Percentiles rank a stretch among this genome's conserved stretches.
Evolutionary conservation across 2,329 filamentous ascomycete species (phyloP).

Genomic region (Aspergillus udagawae): DNA sequence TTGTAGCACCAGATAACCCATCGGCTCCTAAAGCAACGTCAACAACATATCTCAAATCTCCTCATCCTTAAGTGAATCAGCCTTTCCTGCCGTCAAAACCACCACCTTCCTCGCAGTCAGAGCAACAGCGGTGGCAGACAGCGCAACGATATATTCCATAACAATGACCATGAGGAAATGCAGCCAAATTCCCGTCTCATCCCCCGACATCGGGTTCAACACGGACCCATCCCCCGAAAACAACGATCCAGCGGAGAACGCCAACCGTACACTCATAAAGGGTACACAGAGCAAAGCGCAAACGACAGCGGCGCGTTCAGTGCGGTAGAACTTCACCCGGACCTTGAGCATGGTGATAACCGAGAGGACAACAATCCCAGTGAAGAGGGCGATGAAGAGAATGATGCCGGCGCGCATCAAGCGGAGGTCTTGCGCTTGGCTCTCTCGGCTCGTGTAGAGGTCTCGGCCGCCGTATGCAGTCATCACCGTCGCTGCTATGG

Average conservation of each 20-base stretch:
- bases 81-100: slow-evolving; percentile 6
- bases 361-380: slow-evolving; percentile 3
- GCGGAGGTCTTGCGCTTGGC: slow-evolving; percentile 7
- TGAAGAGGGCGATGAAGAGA: slow-evolving; percentile 11
- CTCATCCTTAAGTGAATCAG: slow-evolving; percentile 7
- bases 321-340: slow-evolving; percentile 8
- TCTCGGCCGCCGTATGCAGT: slow-evolving; percentile 14
- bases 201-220: slow-evolving; percentile 7
- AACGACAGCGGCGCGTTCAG: slow-evolving; percentile 9
- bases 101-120: slow-evolving; percentile 11
- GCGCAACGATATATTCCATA: slow-evolving; percentile 13
- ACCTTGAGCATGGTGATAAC: slow-evolving; percentile 11
- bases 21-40: background rate
- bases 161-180: slow-evolving; percentile 16
- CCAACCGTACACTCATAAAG: slow-evolving; percentile 12
- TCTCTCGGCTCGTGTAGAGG: slow-evolving; percentile 9
- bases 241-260: slow-evolving; percentile 11
- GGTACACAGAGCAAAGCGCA: slow-evolving; percentile 11
- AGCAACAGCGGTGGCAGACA: slow-evolving; percentile 10
- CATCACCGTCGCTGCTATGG: slow-evolving; percentile 13
- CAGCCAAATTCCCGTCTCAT: slow-evolving; percentile 10
- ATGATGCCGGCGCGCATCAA: slow-evolving; percentile 13
- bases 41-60: slow-evolving; percentile 4
- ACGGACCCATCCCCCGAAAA: slow-evolving; percentile 11
- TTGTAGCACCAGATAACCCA: too few species aligned